Base-by-base conservation (phyloP, 768 basidiomycete genomes). In the Mycena filopes region DNA sequence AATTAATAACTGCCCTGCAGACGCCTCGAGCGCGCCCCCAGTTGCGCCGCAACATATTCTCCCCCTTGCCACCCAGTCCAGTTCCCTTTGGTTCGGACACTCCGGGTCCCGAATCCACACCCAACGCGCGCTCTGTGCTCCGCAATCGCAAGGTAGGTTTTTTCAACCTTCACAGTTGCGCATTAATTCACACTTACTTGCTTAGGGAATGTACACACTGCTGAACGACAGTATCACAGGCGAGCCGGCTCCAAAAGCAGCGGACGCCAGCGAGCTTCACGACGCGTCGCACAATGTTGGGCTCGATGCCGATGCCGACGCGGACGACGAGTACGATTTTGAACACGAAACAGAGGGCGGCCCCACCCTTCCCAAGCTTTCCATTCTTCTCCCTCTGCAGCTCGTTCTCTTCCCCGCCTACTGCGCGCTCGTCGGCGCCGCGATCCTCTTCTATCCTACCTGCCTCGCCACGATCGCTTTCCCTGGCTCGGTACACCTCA, bases 351-450 rank as follows among this genome's bases (percentile, higher is more conserved):
- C 41, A n/a, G n/a, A n/a, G n/a, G 36, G 38, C 54, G n/a, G 10
- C 21, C 45, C 41, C 18, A 7, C 31, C 16, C 21, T 69, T 25
- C 50, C 64, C 7, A 18, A 13, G 5, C 36, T 62, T 20, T 58
- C 63, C 15, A 49, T 51, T 16, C 31, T 65, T 26, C 21, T 69
- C 12, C 63, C 67, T 1, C 36, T 69, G 12, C 63, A 69, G 42
- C n/a, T 69, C 51, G 25, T 69, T n/a, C 40, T 65, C 12, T 63
- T 69, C 23, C 68, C 68, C 55, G 10, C 42, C 21, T 69, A 40
- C 20, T 55, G 55, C 36, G 36, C 33, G 25, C 29, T 65, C 47
- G 64, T 69, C 26, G 68, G 68, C 26, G 68, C 43, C 16, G 23
- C 42, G 21, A 65, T 69, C 26, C 50, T 69, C 13, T 40, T 69